Base-by-base conservation (phyloP, 345 rosid species). In the Erysimum cheiranthoides region DNA sequence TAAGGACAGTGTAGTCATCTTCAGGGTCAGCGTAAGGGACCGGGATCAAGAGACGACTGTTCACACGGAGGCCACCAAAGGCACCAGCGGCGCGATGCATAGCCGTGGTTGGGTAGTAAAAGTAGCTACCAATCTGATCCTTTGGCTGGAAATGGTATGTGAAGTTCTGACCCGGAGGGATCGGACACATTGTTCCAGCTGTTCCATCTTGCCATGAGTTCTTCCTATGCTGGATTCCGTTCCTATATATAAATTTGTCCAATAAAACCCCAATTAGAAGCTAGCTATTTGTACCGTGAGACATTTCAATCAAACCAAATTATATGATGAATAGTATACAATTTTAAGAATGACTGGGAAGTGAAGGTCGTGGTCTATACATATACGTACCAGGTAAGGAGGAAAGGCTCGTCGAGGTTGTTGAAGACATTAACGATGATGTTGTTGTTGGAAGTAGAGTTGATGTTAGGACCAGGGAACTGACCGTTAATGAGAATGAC, bases 41-140 rank as follows among this genome's bases (percentile, higher is more conserved):
- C 0, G 96, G 93, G 62, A 90, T 88, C 28, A 88, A 81, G 35
- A 82, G 70, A 43, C 93, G 91, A 59, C 89, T 90, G 58, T 90
- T 83, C 28, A 90, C 81, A 2, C 83, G 82, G 47, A 90, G 89
- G n/a, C 93, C 91, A 36, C 96, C 96, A 28, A 88, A 90, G n/a
- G 59, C 96, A 39, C 96, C 93, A 0, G 84, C 88, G 0, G 86
- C 82, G n/a, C 85, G 79, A 57, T 87, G 96, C 59, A 84, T 39
- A 5, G 40, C 81, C 1, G 83, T 83, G 71, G 75, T 57, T 0
- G 93, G 93, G 62, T 83, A 87, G 70, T 90, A 90, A 58, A 82
- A 75, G 76, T 82, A 89, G 84, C 90, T 87, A 8, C 95, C 95
- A 12, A 93, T 93, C 70, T 93, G 98, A 59, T 93, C 98, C 81